These are phyloP conservation scores for Licmophora abbreviata DNA, from an alignment of 108 stramenopile genomes.

Conservation along the genomic window DNA sequence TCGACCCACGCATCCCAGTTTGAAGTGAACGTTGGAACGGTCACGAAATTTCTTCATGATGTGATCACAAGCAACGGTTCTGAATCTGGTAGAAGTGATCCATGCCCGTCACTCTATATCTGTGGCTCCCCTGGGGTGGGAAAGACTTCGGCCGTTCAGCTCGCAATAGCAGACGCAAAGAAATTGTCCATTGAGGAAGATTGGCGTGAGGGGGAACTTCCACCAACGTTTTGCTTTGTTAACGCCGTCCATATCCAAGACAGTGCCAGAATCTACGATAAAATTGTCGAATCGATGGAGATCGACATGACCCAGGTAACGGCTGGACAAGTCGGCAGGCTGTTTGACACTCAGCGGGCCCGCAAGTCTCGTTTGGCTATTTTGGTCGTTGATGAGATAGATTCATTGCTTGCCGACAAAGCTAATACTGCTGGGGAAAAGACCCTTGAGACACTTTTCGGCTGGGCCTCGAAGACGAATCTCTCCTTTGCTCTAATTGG, in stretches of 20 bases:
- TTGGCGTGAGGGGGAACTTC: conserved; percentile 3
- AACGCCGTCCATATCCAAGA: conserved; percentile 15
- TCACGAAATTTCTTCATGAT: conserved; percentile 11
- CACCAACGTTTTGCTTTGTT: conserved; percentile 11
- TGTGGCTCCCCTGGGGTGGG: conserved; percentile 71
- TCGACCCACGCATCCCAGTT: not conserved
- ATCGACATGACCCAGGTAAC: conserved; percentile 3
- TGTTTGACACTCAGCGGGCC: not conserved
- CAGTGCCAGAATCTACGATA: not conserved
- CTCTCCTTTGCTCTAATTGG: conserved; percentile 57
- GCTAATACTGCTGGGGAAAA: conserved; percentile 6
- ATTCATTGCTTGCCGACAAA: conserved; percentile 31
- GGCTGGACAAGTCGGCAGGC: not conserved
- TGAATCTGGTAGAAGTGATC: not conserved
- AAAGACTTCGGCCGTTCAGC: conserved; percentile 18
- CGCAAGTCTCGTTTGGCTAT: conserved; percentile 12
- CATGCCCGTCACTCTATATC: conserved; percentile 40
- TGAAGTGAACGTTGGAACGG: conserved; percentile 1
- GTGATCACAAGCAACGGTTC: conserved; percentile 14
- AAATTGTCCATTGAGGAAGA: not conserved
- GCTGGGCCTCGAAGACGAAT: conserved; percentile 23
- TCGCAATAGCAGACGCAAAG: conserved; percentile 1
- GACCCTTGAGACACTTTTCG: conserved; percentile 29
- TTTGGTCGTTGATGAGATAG: conserved; percentile 72
- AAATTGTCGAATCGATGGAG: conserved; percentile 3